Percentiles rank a stretch among this genome's conserved stretches.
These are phyloP conservation scores for Phialophora chinensis DNA, from an alignment of 2,329 filamentous ascomycete species.

Conservation along the genomic window DNA sequence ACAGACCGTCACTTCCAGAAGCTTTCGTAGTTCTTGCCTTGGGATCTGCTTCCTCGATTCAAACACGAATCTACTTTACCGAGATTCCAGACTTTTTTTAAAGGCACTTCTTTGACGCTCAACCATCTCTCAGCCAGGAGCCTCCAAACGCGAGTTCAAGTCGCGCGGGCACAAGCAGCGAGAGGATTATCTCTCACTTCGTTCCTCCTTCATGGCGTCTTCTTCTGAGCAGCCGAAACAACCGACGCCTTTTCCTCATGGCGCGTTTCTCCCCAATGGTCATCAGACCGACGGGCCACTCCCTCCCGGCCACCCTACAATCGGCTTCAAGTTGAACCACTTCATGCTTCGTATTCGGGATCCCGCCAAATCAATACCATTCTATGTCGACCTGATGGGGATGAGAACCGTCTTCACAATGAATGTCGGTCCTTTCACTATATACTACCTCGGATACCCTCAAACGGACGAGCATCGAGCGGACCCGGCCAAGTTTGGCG, in stretches of 20 bases:
- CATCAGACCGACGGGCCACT: constrained; percentile 42
- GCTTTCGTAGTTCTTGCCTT: neutral
- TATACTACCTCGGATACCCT: constrained; percentile 50
- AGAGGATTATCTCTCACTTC: neutral
- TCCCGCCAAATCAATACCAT: constrained; percentile 45
- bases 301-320: constrained; percentile 41
- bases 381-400: constrained; percentile 49
- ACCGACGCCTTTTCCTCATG: constrained; percentile 39
- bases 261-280: constrained; percentile 44
- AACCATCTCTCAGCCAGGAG: neutral
- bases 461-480: constrained; percentile 41
- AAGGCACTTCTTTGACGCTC: neutral
- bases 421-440: constrained; percentile 49
- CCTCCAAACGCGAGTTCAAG: neutral
- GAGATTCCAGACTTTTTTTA: neutral
- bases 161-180: neutral
- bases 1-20: neutral
- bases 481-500: constrained; percentile 43
- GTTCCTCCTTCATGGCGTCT: neutral
- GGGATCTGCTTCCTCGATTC: neutral
- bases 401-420: constrained; percentile 50
- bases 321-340: constrained; percentile 48
- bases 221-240: constrained; percentile 14
- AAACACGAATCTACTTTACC: neutral
- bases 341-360: constrained; percentile 48